A percentile compares a stretch with the other conserved stretches of the same genome.
Evolutionary conservation across 225 moss, liverwort and hornwort genomes (phyloP).

Genomic region (Bryoerythrophyllum caledonicum): DNA sequence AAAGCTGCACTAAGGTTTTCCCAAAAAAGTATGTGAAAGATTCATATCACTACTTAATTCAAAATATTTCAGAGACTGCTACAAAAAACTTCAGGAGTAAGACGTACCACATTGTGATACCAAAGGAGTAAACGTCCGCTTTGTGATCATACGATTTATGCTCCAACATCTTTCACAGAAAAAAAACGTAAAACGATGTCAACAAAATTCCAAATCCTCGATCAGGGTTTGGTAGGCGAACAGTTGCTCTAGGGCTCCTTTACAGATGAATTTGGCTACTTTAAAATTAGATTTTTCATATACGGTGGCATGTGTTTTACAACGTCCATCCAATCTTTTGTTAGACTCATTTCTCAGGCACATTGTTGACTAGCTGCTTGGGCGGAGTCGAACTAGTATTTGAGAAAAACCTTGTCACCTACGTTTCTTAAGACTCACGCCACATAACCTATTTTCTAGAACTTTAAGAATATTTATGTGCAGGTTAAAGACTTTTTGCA

Average conservation of each 20-base stretch:
- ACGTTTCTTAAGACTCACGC: no score
- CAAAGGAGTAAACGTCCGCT: conserved; percentile 94
- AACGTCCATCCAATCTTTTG: no score
- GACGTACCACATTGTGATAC: conserved; percentile 89
- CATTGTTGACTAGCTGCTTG: no score
- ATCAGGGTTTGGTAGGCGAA: background rate
- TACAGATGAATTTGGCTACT: background rate
- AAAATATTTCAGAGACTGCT: background rate
- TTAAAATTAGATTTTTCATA: background rate
- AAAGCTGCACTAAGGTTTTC: background rate
- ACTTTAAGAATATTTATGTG: background rate
- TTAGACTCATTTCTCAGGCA: no score
- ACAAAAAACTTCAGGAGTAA: background rate
- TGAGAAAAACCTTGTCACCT: no score
- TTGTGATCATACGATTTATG: conserved; percentile 94
- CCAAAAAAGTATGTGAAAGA: background rate
- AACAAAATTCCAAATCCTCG: background rate
- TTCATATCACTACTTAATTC: conserved; percentile 10
- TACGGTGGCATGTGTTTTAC: no score
- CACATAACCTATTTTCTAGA: no score
- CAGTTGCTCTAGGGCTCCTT: background rate
- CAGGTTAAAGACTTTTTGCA: background rate
- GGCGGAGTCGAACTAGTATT: no score
- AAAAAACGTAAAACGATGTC: conserved; percentile 3
- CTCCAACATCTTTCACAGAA: conserved; percentile 74